A percentile compares a stretch with the other conserved stretches of the same genome.
These are phyloP conservation scores for Phytophthora nicotianae DNA, from an alignment of 352 stramenopile genomes.

Conservation along the genomic window DNA sequence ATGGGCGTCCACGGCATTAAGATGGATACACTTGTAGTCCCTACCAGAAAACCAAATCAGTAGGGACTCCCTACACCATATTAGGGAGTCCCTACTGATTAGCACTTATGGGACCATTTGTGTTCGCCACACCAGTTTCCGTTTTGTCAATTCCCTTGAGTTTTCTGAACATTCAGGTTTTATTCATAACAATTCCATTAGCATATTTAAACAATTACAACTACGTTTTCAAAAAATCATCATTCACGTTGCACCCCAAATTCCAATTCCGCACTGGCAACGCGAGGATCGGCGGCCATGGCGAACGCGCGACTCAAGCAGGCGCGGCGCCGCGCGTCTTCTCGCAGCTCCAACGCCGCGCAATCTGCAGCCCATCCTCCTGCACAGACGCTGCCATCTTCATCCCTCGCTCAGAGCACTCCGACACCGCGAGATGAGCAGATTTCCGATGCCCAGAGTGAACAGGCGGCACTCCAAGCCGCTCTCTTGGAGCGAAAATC, in stretches of 20 bases:
- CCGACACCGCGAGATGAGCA: conserved; percentile 20
- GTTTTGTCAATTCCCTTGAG: neutral
- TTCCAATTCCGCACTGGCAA: conserved; percentile 22
- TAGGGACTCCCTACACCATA: no score
- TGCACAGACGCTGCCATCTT: conserved; percentile 35
- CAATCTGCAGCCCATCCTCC: conserved; percentile 10
- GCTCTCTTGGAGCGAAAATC: conserved; percentile 51
- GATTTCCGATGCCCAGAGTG: conserved; percentile 10
- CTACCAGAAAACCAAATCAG: no score
- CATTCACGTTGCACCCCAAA: neutral
- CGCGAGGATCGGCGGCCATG: conserved; percentile 35
- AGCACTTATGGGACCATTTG: no score
- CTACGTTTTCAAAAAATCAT: conserved; percentile 1
- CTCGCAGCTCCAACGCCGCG: conserved; percentile 28
- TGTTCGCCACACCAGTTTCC: neutral
- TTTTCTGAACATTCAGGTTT: no score
- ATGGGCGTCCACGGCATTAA: no score
- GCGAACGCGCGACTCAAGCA: conserved; percentile 80
- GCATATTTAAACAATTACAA: neutral
- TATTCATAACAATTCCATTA: neutral
- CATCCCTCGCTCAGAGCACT: neutral
- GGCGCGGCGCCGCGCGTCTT: conserved; percentile 41
- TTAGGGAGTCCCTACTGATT: no score
- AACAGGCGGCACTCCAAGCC: conserved; percentile 30
- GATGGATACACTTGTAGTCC: no score